Evolutionary conservation across 225 moss, liverwort and hornwort genomes (phyloP), one percentile per base, ranked within the genome.

Genomic region (Pseudisothecium myosuroides): DNA sequence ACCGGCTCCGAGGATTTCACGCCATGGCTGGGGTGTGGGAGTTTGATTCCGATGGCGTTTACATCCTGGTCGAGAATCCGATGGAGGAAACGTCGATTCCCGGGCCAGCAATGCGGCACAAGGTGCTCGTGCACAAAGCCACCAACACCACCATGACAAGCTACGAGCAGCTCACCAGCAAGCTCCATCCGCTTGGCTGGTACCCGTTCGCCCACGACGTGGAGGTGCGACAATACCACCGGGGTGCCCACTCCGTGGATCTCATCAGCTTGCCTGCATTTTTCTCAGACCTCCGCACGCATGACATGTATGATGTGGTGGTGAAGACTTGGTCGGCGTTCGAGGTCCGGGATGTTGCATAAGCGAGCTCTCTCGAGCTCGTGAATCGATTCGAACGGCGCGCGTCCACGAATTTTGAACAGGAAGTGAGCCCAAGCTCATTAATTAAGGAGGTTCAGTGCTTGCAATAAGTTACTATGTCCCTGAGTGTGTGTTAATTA

Each of bases 261-360:
- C 88, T 93, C 71, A 37, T 95, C 86, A 88, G 85, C 45, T 84
- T 94, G 83, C 95, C 95, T 45, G 54, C 77, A 7, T 45, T 49
- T 13, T 95, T 94, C 17, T n/a, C 24, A 56, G 89, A 81, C 29
- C 31, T 95, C 16, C 90, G 91, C 61, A 89, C 90, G 6, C 89
- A 89, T 32, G 93, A 95, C 75, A 93, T 95, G 92, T 93, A 91
- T 23, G 95, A 93, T 66, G 85, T 95, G 68, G 93, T 93, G 19
- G 91, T 93, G 11, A 93, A 92, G 91, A 90, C 90, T 37, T 63
- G 88, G 23, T 92, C 90, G 7, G 90, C 92, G 14, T 95, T 95
- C 43, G 80, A 91, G 66, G 95, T 95, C 52, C 88, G 90, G 16
- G 88, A 88, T 73, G 63, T 78, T 28, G 37, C 20, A 7, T 81